Evolutionary conservation across 768 basidiomycete species (phyloP), one percentile per base, ranked within the genome.

Genomic region (Tulasnella calospora): DNA sequence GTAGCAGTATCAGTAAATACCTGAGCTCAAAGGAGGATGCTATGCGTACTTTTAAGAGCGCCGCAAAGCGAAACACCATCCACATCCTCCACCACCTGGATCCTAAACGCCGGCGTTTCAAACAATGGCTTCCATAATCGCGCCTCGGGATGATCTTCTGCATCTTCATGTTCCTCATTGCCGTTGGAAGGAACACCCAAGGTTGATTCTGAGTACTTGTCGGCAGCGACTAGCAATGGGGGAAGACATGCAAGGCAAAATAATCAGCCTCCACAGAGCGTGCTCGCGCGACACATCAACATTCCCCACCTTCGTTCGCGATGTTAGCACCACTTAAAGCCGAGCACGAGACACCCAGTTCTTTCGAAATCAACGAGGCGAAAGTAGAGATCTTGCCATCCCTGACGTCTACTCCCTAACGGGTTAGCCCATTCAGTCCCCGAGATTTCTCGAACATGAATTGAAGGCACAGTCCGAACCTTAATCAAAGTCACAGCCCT

Each of bases 321-420:
- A 87, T 87, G 81, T 87, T 87, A 61, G 87, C 87, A 6, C 87
- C 87, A 40, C 85, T 85, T n/a, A 87, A 81, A 2, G 86, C 85
- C 8, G 85, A 85, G 78, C 85, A 86, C 17, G 83, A 82, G 71
- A 86, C 82, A 23, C 84, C 84, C 35, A 87, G 83, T 35, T 83
- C 80, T 35, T 84, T 80, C 57, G 84, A 82, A 80, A 87, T 86
- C 27, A 86, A 82, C 74, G 86, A 86, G 30, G 86, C 83, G 80
- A 86, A 87, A 81, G 87, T 84, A 77, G 83, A 81, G 80, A 87
- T 87, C 55, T 85, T 80, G 70, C 79, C 76, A 12, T 82, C 83
- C 12, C 85, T 80, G 47, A 87, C 86, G 47, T 86, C 85, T 69
- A 87, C 86, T 33, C 87, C 87, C 85, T 86, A n/a, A 3, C 3